phyloP scores from a whole-genome alignment of 1,139 yeast genomes.

The Candida gigantensis region DNA sequence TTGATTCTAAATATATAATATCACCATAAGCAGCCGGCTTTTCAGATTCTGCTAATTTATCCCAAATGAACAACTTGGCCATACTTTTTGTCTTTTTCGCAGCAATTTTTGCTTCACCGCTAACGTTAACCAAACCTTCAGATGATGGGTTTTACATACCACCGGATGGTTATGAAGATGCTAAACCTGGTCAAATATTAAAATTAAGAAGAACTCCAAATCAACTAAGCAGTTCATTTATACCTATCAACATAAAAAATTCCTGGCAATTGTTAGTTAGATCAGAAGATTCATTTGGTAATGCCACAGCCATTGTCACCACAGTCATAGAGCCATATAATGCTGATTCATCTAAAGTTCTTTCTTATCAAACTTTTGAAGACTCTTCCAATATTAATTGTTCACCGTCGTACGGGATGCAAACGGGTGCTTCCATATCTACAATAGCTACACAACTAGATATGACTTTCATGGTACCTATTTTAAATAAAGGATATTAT shows the following conservation, averaged over 20 bases:
- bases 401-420: slow-evolving; percentile 18
- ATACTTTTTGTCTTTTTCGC: background rate
- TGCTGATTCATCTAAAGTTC: slow-evolving; percentile 23
- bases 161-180: slow-evolving; percentile 26
- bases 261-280: slow-evolving; percentile 36
- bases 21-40: too few species aligned
- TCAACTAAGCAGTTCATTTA: slow-evolving; percentile 18
- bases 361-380: slow-evolving; percentile 21
- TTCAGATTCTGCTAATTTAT: too few species aligned
- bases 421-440: slow-evolving; percentile 13
- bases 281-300: slow-evolving; percentile 31
- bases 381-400: slow-evolving; percentile 18
- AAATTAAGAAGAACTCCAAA: slow-evolving; percentile 24
- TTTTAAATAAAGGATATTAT: slow-evolving; percentile 27
- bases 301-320: slow-evolving; percentile 31
- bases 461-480: slow-evolving; percentile 21
- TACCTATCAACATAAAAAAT: slow-evolving; percentile 14
- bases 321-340: slow-evolving; percentile 34
- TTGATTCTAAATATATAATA: too few species aligned
- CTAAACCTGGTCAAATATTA: slow-evolving; percentile 27
- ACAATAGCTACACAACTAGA: slow-evolving; percentile 20
- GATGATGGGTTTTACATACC: slow-evolving; percentile 30
- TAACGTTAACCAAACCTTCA: slow-evolving; percentile 15
- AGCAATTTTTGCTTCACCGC: background rate
- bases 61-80: background rate